A percentile compares a stretch with the other conserved stretches of the same genome.
These are phyloP conservation scores for Astrocystis sublimbata DNA, from an alignment of 495 filamentous ascomycete genomes.

Conservation along the genomic window DNA sequence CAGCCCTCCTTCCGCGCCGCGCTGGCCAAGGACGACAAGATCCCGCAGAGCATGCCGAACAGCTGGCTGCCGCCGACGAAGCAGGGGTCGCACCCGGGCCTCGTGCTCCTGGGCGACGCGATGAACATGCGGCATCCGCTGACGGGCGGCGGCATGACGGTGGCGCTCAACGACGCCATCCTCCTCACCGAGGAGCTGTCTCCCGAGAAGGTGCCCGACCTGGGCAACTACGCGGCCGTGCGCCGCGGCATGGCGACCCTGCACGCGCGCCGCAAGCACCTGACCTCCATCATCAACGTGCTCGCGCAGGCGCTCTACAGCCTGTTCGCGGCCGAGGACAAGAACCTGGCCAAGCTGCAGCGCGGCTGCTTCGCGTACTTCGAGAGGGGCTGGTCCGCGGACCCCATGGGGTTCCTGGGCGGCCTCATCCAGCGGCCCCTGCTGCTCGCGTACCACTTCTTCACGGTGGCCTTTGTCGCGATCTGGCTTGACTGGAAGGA, in stretches of 20 bases:
- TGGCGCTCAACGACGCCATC: slow-evolving; percentile 85
- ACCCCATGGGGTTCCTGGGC: slow-evolving; percentile 79
- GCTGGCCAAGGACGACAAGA: slow-evolving; percentile 68
- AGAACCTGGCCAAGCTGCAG: slow-evolving; percentile 76
- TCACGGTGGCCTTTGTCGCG: slow-evolving; percentile 82
- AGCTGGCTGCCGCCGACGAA: slow-evolving; percentile 77
- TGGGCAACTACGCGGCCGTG: slow-evolving; percentile 67
- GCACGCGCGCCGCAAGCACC: slow-evolving; percentile 82
- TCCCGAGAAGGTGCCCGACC: slow-evolving; percentile 62
- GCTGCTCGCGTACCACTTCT: slow-evolving; percentile 89
- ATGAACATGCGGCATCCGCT: slow-evolving; percentile 97
- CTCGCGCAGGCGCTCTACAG: slow-evolving; percentile 88
- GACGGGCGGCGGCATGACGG: slow-evolving; percentile 95
- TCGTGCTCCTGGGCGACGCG: slow-evolving; percentile 85
- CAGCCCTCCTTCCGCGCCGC: slow-evolving; percentile 75
- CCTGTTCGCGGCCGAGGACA: slow-evolving; percentile 85
- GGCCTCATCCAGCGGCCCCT: slow-evolving; percentile 78
- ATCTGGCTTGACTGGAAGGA: slow-evolving; percentile 74
- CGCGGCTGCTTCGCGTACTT: slow-evolving; percentile 94
- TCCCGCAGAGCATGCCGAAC: slow-evolving; percentile 84
- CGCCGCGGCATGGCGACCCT: slow-evolving; percentile 69
- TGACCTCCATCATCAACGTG: slow-evolving; percentile 90
- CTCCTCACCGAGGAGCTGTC: slow-evolving; percentile 70
- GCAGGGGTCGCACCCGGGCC: slow-evolving; percentile 67
- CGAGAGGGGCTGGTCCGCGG: slow-evolving; percentile 71